Base-by-base conservation (phyloP, 225 moss, liverwort and hornwort genomes). In the Pseudisothecium myosuroides region DNA sequence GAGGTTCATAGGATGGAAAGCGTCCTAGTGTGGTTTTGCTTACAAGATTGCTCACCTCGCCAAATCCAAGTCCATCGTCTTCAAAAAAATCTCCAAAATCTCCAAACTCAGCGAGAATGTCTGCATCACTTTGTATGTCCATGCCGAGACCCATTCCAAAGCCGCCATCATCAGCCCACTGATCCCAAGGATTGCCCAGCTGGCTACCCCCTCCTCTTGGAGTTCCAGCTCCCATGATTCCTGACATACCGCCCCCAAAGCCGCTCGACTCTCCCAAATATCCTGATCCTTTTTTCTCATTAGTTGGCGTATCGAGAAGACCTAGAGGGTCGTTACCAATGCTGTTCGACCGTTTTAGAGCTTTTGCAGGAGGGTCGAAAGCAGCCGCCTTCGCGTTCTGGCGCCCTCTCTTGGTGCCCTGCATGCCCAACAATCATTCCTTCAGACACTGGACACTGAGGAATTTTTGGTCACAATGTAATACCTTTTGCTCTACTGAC, bases 11-110 rank as follows among this genome's bases (percentile, higher is more conserved):
- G 12, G 19, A 41, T 60, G 45, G 60, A 36, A 71, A 71, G 84
- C 56, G 58, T 41, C 58, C 45, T 72, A 60, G 21, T 19, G 32
- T 24, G 47, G 34, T 21, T 56, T 73, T 73, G 59, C 43, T 56
- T 85, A 60, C 84, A 84, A 84, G 54, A 69, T 55, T 56, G 84
- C 93, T 88, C 87, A 99, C 99, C 96, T 99, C 99, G 91, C 99
- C 99, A 93, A 99, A 96, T 82, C 97, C 95, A 80, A 97, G 93
- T 56, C 91, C 97, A 91, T 99, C 98, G 76, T 98, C 99, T 93
- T 97, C 97, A 85, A 97, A 99, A 88, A 99, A 99, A 86, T 99
- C 96, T 79, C 97, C 96, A 64, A 99, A 99, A 91, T 99, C 99
- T 74, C 99, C 97, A 90, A 99, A 99, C 90, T 99, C 99, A 52